Evolutionary conservation across 2,329 filamentous ascomycete species (phyloP), one percentile per base, ranked within the genome.

Genomic region (Lachnellula arida): DNA sequence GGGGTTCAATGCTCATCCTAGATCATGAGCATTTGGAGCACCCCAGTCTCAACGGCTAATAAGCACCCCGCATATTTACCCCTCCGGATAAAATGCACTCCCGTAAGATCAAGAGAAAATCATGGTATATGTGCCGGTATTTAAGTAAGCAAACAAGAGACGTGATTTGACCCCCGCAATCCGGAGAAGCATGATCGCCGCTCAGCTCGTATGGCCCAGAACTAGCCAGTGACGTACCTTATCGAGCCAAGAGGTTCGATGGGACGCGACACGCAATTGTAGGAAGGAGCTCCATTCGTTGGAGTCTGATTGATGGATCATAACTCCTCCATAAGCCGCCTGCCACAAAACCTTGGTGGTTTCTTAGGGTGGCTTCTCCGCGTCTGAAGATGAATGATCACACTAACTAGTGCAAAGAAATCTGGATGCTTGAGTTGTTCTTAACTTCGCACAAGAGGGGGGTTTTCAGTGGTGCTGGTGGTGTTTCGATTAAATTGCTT

Each of bases 151-250:
- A 22, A 15, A 2, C 8, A 28, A 25, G 37, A 39, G 47, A 4
- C 15, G 37, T 5, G 7, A 37, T 12, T 17, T 4, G 12, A 43
- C 22, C 37, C 35, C 37, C 49, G 49, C 49, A 51, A 43, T 40
- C 32, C 42, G 34, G n/a, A 40, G 48, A 50, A 50, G 39, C 12
- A 28, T 32, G 28, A 11, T 32, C 28, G n/a, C 15, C 37, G 19
- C 15, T 51, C 49, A 23, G 49, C 49, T 51, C 49, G 49, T 51
- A 32, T 25, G 23, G 49, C 49, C 39, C 39, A 51, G 44, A 51
- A 22, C 39, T 44, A 28, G 12, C 39, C 49, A 51, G 47, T 44
- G 22, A 40, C 39, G 28, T 42, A 8, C 28, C 28, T 32, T 32
- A 32, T 11, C 28, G 4, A 40, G 48, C 48, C 48, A 40, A 50